Conservation (phyloP, 345 rosid genomes). For the Toxicodendron radicans region DNA sequence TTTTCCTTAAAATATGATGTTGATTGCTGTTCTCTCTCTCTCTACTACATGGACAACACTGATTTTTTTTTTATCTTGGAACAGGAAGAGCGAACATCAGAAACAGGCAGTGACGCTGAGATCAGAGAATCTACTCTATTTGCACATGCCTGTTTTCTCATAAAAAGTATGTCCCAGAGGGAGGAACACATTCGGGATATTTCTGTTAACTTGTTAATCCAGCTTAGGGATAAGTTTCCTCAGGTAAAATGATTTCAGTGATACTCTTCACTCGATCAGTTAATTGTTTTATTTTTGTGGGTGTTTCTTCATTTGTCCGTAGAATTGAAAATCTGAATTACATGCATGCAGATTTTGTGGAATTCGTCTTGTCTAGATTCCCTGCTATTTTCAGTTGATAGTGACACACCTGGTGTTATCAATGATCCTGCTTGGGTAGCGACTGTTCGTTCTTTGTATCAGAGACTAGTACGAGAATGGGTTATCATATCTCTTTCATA, state of each 20-base stretch:
- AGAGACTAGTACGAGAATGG: constrained; percentile 88
- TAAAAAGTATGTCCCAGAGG: constrained; percentile 92
- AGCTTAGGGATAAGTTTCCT: constrained; percentile 94
- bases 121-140: constrained; percentile 78
- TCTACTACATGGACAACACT: constrained; percentile 17
- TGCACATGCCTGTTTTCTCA: constrained; percentile 89
- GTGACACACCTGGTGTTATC: constrained; percentile 65
- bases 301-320: constrained; percentile 22
- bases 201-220: constrained; percentile 79
- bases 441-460: constrained; percentile 83
- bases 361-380: constrained; percentile 90
- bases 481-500: constrained; percentile 80
- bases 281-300: not conserved
- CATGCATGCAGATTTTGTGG: constrained; percentile 83
- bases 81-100: constrained; percentile 88
- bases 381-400: constrained; percentile 74
- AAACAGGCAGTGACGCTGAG: constrained; percentile 76
- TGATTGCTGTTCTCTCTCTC: constrained; percentile 15
- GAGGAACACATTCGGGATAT: constrained; percentile 91
- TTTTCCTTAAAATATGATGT: constrained; percentile 14
- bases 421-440: constrained; percentile 89
- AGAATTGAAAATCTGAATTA: constrained; percentile 15
- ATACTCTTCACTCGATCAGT: constrained; percentile 3
- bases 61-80: constrained; percentile 32
- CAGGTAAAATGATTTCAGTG: constrained; percentile 55